Base-by-base conservation (phyloP, 805 yeast species). In the Tetrapisispora phaffii region DNA sequence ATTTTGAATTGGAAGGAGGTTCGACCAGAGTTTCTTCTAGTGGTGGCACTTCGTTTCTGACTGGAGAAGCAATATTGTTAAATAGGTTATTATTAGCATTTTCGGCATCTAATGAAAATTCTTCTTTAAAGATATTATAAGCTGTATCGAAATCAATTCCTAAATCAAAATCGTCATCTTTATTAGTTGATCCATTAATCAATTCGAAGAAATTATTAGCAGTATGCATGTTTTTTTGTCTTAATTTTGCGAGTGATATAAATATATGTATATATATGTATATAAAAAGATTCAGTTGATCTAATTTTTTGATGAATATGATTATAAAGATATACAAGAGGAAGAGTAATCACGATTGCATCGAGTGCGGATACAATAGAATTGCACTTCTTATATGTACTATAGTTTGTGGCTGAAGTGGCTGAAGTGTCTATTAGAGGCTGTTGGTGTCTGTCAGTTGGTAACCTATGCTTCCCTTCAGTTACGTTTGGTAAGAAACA, bases 101-200 rank as follows among this genome's bases (percentile, higher is more conserved):
- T 23, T 24, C 31, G 3, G 10, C 9, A 10, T 28, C 34, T 13
- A 32, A 5, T 21, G 32, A 36, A 16, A 34, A 39, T 22, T 37
- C 46, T n/a, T 44, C 34, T 20, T 36, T 35, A 21, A 44, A 35
- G 7, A 44, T 21, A 7, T 44, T 36, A 40, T 39, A 44, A 15
- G 47, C 47, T 6, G 47, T 40, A 24, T 44, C 47, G 12, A 44
- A 40, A 39, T 40, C 47, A 9, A 44, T 34, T 34, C 24, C 41
- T 13, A 44, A 31, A 40, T 44, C 47, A 19, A 44, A 40, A 23
- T 40, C 44, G 26, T 44, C 37, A 31, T 43, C 38, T 4, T 17
- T 13, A 29, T 10, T n/a, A 16, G 31, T 8, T 20, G 7, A 5
- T 16, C n/a, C 12, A 15, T 40, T 17, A 2, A 29, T 29, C 3